phyloP scores from a whole-genome alignment of 2,329 filamentous ascomycete species.

The Incumbomyces lentus region DNA sequence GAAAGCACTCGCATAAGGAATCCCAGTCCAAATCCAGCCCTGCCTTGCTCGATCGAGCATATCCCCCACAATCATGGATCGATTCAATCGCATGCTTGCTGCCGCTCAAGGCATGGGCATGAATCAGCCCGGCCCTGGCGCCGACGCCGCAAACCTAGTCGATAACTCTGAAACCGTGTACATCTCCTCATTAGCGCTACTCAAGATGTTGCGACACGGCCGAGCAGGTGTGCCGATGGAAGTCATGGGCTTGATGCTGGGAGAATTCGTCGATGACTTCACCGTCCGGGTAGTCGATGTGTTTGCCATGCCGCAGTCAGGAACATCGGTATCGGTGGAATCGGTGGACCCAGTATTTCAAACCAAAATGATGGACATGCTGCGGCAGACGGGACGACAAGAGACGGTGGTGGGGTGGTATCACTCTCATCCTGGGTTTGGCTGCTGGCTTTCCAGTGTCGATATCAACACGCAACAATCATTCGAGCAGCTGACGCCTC shows the following conservation, averaged over 20 bases:
- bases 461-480: slow-evolving; percentile 99
- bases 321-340: slow-evolving; percentile 95
- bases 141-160: slow-evolving; percentile 68
- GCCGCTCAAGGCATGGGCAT: slow-evolving; percentile 54
- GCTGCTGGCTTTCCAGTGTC: slow-evolving; percentile 96
- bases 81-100: slow-evolving; percentile 79
- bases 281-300: slow-evolving; percentile 97
- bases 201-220: slow-evolving; percentile 98
- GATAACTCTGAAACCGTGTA: slow-evolving; percentile 99
- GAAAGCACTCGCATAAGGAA: neutral
- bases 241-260: slow-evolving; percentile 98
- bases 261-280: slow-evolving; percentile 98
- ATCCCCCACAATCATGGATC: slow-evolving; percentile 58
- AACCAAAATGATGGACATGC: slow-evolving; percentile 99
- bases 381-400: slow-evolving; percentile 88
- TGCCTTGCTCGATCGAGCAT: neutral
- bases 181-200: slow-evolving; percentile 89
- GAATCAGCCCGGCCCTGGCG: slow-evolving; percentile 24
- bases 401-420: slow-evolving; percentile 99
- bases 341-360: slow-evolving; percentile 98
- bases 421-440: slow-evolving; percentile 97
- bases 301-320: slow-evolving; percentile 98
- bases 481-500: slow-evolving; percentile 96
- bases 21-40: neutral
- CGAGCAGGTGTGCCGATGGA: slow-evolving; percentile 98